Evolutionary conservation across 345 rosid species (phyloP), one percentile per base, ranked within the genome.

Genomic region (Anacardium occidentale): DNA sequence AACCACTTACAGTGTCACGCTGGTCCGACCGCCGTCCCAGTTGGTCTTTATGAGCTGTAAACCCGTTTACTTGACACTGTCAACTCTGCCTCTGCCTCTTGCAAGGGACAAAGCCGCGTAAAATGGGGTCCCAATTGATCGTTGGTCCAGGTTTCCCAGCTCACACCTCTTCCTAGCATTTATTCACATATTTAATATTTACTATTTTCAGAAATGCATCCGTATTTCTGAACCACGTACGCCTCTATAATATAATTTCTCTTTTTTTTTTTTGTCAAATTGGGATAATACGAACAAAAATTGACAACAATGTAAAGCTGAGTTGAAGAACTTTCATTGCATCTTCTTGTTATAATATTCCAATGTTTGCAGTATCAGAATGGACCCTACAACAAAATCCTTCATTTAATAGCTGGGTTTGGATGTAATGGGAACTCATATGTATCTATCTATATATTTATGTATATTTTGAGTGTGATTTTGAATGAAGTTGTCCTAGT

Each of bases 71-170:
- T n/a, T n/a, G n/a, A n/a, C n/a, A n/a, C n/a, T n/a, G n/a, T n/a
- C n/a, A n/a, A n/a, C n/a, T n/a, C n/a, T n/a, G n/a, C n/a, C n/a
- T 21, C 32, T 59, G 68, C 70, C 66, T 48, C 74, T 59, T 75
- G 50, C 8, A 40, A 42, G 15, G 67, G 77, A 25, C 71, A 32
- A 87, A 77, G 78, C 83, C 93, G 89, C 89, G 91, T 89, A 1
- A 65, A 74, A 40, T 70, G 55, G 75, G 93, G 87, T 59, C 87
- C 87, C 78, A 61, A 7, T 3, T 15, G 11, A n/a, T 70, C 57
- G 55, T 37, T 66, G 77, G 81, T 71, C 86, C 75, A 22, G 59
- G 1, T 24, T 55, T 18, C 50, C 70, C 81, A 66, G 37, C 56
- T 18, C 81, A 64, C 26, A n/a, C n/a, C n/a, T n/a, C 40, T 56